Percentiles rank a stretch among this genome's conserved stretches.
These are phyloP conservation scores for Penicillium sp. DNA, from an alignment of 2,329 filamentous ascomycete species.

Conservation along the genomic window DNA sequence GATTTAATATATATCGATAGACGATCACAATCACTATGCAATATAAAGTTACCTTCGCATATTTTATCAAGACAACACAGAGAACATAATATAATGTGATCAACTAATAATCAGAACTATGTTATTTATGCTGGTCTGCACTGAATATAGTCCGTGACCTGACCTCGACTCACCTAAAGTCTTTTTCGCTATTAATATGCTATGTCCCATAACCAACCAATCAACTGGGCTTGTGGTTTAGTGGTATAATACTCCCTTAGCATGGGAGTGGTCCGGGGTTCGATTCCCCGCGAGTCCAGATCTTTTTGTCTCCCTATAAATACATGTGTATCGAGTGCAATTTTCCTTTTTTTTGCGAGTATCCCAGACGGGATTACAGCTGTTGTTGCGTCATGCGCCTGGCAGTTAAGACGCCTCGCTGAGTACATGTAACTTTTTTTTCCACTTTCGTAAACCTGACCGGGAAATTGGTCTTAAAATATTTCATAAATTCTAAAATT, in stretches of 20 bases:
- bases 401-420: no score
- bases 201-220: not conserved
- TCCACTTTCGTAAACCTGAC: no score
- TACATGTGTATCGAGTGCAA: no score
- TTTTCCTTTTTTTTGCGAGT: no score
- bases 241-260: conserved; percentile 43
- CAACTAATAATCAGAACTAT: not conserved
- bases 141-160: not conserved
- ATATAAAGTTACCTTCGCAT: no score
- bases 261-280: conserved; percentile 43
- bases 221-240: conserved; percentile 34
- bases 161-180: not conserved
- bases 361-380: no score
- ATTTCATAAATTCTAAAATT: no score
- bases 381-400: no score
- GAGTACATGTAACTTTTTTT: no score
- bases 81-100: not conserved
- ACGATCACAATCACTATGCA: not conserved
- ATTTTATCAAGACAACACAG: not conserved
- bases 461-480: no score
- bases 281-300: conserved; percentile 44
- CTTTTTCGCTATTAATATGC: not conserved
- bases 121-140: not conserved
- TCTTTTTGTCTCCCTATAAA: conserved; percentile 1
- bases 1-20: not conserved